Base-by-base conservation (phyloP, 148 eudicot genomes). In the Rhododendron simsii region DNA sequence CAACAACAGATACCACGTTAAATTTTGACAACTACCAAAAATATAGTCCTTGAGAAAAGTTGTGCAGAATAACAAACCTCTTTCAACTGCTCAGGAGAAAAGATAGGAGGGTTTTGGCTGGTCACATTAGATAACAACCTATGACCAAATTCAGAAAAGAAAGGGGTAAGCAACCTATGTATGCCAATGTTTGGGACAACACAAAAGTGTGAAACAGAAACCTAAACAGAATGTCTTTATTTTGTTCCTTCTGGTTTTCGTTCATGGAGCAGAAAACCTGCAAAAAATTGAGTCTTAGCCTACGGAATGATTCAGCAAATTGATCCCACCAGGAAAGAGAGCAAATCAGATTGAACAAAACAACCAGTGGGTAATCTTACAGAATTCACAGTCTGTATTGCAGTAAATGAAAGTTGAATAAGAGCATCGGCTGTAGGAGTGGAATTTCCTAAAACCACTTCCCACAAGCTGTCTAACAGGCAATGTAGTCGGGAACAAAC, bases 211-310 rank as follows among this genome's bases (percentile, higher is more conserved):
- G 81, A 53, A 71, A 76, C 2, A 77, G 77, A 85, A 69, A 96
- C 99, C 99, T 95, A 78, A 87, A 89, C 84, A 96, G 82, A 78
- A 87, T 87, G 59, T 87, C 89, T 90, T 85, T 88, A 71, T 91
- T 94, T 77, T 91, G 95, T 21, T 93, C 98, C 88, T 85, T 92
- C 57, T 90, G 87, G 50, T 86, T 65, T 78, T 85, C 91, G 84
- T 79, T 91, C 96, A 95, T 91, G 35, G 95, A 89, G 76, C 84
- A 82, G 86, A 90, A 95, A 39, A 95, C 95, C 99, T 96, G 93
- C 87, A 89, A 82, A 80, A 85, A 83, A 20, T 33, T 45, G 63
- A 26, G 23, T 6, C 3, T 75, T 39, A 83, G 78, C 23, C 63
- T 57, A 23, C 51, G 44, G 44, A 45, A 47, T 0, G 1, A 59